Evolutionary conservation across 2,329 filamentous ascomycete genomes (phyloP), one percentile per base, ranked within the genome.

Genomic region (Botryosphaeria dothidea): DNA sequence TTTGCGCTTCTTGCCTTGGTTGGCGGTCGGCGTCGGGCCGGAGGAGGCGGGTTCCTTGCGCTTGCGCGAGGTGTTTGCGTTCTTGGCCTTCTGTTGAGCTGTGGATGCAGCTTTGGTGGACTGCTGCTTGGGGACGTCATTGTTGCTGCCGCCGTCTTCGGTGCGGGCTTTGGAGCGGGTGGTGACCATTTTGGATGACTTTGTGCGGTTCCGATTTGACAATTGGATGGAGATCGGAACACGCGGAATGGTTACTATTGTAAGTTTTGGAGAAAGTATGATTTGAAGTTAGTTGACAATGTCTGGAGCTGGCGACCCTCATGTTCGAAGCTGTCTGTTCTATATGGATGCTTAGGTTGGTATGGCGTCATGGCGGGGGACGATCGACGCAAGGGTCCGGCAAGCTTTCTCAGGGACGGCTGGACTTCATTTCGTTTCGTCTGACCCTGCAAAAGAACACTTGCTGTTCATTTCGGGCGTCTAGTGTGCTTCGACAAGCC

Each of bases 1-100:
- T 54, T 54, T 54, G 31, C 51, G 51, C 51, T 54, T 54, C 11
- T 54, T 54, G 51, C 25, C 31, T 21, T 34, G 51, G 51, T 54
- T 36, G 3, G 51, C 51, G n/a, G 51, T 19, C 13, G 17, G 19
- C 11, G n/a, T 6, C 15, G 27, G 11, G 25, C 25, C n/a, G 49
- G 27, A 13, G 51, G 31, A 23, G 3, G 31, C 29, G 11, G 31
- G 8, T 3, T 29, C n/a, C 51, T 54, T 54, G 51, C 51, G 51
- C 51, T 54, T 52, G 21, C 46, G 46, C 15, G 46, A 49, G 19
- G 46, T 49, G 46, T 49, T 49, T 19, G 23, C 46, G 21, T 25
- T 25, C 46, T 49, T 49, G 46, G 46, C 15, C 46, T 49, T 49
- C 23, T 49, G 21, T 21, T 49, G 43, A 34, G 31, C 13, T 7